Evolutionary conservation across 257 asterid genomes (phyloP), one percentile per base, ranked within the genome.

Genomic region (Rauvolfia tetraphylla): DNA sequence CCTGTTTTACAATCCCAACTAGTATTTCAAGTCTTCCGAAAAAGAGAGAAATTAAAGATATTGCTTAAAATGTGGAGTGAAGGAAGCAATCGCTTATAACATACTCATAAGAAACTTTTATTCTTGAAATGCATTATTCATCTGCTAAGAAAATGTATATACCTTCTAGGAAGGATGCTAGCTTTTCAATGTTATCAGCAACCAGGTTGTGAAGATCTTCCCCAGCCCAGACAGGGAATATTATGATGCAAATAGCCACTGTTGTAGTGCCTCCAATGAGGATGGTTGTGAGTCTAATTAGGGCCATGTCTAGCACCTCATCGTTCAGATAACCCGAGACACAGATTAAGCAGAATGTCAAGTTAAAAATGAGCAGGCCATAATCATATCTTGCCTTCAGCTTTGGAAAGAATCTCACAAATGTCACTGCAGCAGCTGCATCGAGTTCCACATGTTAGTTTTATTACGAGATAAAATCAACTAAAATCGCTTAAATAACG

Each of bases 201-300:
- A 89, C 74, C 48, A 84, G 70, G 18, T 85, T 79, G 49, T 91
- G 96, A 62, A 92, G 90, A 78, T 92, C 94, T 41, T 80, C 81
- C 34, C 97, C 98, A 62, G 97, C 97, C 97, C 98, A 91, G 5
- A 87, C 87, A 0, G 97, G 98, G 70, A 83, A 85, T 36, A 91
- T 71, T 14, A 87, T 48, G n/a, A 86, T 70, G 70, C 92, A 89
- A 20, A 85, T 66, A 53, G 84, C 57, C 0, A 93, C 0, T 0
- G 95, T 39, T 34, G 81, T 83, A 5, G 56, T 49, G 17, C 88
- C 90, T 46, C 98, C 97, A 12, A 93, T 83, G 22, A 83, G 75
- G 57, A 91, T 79, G 0, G 97, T 91, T 39, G 87, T 76, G 27
- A 93, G 70, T 63, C 97, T 83, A 78, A 79, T 81, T 1, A 83